A percentile compares a stretch with the other conserved stretches of the same genome.
phyloP scores from a whole-genome alignment of 2,329 filamentous ascomycete species.

The Sodiomyces alkalinus region DNA sequence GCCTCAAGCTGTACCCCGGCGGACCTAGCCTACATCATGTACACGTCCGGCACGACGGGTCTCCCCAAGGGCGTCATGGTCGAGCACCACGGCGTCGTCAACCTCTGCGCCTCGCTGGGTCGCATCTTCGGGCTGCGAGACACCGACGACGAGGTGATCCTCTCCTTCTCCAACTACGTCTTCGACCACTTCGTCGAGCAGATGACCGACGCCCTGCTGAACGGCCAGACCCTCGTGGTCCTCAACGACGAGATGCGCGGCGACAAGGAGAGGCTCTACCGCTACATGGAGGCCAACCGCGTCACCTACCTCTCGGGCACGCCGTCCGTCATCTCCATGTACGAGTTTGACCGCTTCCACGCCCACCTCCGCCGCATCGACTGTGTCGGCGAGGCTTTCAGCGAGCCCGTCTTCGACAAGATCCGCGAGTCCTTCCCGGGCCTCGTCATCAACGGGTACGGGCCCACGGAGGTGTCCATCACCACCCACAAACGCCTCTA shows the following conservation, averaged over 20 bases:
- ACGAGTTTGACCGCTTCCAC: too few relatives aligned
- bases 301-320: slow-evolving; percentile 6
- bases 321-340: slow-evolving; percentile 4
- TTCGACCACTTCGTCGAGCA: too few relatives aligned
- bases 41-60: slow-evolving; percentile 11
- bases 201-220: too few relatives aligned
- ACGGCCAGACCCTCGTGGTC: too few relatives aligned
- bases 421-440: slow-evolving; percentile 6
- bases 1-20: too few relatives aligned
- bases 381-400: slow-evolving; percentile 6
- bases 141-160: too few relatives aligned
- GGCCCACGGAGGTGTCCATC: background rate
- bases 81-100: slow-evolving; percentile 1
- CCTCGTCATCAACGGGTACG: slow-evolving; percentile 1
- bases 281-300: slow-evolving; percentile 1
- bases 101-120: background rate
- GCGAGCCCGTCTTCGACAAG: slow-evolving; percentile 4
- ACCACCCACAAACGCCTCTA: too few relatives aligned
- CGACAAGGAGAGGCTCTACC: background rate
- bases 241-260: slow-evolving; percentile 14
- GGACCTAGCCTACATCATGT: slow-evolving; percentile 9
- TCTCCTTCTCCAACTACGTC: slow-evolving; percentile 15
- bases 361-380: too few relatives aligned
- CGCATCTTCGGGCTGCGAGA: too few relatives aligned
- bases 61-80: slow-evolving; percentile 9